A percentile compares a stretch with the other conserved stretches of the same genome.
Conservation (phyloP, 2,329 filamentous ascomycete species). For the Dactylellina sp. region DNA sequence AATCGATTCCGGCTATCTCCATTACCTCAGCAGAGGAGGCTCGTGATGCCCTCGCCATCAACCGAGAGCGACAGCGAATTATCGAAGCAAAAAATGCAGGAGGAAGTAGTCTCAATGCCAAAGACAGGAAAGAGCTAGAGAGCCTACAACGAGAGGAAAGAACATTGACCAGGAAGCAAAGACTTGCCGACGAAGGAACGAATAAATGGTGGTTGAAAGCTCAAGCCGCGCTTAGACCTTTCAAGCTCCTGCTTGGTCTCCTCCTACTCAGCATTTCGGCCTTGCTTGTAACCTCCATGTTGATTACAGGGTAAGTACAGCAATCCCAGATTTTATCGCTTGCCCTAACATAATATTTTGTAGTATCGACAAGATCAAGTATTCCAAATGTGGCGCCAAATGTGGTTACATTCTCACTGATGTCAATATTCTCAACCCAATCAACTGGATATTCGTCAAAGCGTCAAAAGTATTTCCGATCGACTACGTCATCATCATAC, state of each 20-base stretch:
- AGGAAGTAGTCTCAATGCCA: conserved; percentile 74
- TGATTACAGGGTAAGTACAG: conserved; percentile 74
- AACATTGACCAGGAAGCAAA: conserved; percentile 87
- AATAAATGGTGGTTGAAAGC: conserved; percentile 82
- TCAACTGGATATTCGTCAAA: conserved; percentile 89
- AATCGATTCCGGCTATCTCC: conserved; percentile 87
- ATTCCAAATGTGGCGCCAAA: conserved; percentile 87
- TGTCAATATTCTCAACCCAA: conserved; percentile 92
- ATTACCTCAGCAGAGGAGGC: conserved; percentile 78
- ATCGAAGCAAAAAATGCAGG: conserved; percentile 86
- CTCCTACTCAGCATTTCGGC: conserved; percentile 79
- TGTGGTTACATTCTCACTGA: conserved; percentile 92
- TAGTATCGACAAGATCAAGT: conserved; percentile 91
- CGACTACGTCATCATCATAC: conserved; percentile 88
- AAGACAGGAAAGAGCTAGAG: conserved; percentile 90
- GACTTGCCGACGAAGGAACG: conserved; percentile 83
- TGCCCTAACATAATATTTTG: too few species aligned
- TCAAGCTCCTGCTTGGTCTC: conserved; percentile 88
- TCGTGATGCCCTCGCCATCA: conserved; percentile 74
- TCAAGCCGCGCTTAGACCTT: conserved; percentile 83
- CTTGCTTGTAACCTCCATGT: conserved; percentile 87
- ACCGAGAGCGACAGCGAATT: conserved; percentile 90
- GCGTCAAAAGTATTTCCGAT: conserved; percentile 86
- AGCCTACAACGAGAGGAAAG: conserved; percentile 88
- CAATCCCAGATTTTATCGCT: neutral